Evolutionary conservation across 805 yeast genomes (phyloP), one percentile per base, ranked within the genome.

Genomic region (Jamesozyma spencerorum): DNA sequence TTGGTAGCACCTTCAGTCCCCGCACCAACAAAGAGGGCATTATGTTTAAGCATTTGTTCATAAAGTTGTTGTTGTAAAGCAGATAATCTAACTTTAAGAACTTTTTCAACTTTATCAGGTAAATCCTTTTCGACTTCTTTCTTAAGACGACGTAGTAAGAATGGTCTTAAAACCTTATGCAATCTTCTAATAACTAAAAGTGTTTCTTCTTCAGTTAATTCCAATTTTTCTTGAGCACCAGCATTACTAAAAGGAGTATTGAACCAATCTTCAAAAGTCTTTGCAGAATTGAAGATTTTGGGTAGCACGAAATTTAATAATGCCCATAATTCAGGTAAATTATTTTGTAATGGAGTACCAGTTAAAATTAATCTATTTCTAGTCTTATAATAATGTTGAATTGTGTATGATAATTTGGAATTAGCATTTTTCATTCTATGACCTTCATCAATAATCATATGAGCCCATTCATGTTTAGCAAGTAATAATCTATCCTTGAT

Each of bases 381-480:
- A 1, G 92, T 80, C 48, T 74, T 79, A 53, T 85, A 84, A 53
- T 76, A 81, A 41, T 72, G 76, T 28, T 81, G 76, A 49, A 84
- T 74, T 0, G 92, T 83, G 40, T 68, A 68, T 0, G 90, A 81
- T 41, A 84, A 65, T 55, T 83, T 84, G 2, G 90, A 81, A 42
- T 75, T 74, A 2, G 87, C 70, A 55, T 84, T 84, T 57, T 84
- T 84, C 87, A 84, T 80, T 64, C 94, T 71, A 62, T 84, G 94
- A 61, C 94, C 94, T 69, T 84, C 94, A 68, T 84, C 94, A 49
- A 84, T 84, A 48, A 84, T 82, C 90, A 84, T 84, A 59, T 85
- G 90, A 32, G 82, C 81, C 79, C 88, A 84, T 47, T 74, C 74
- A 49, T 80, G 75, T 53, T 79, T 81, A 22, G 79, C 63, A 51